Conservation (phyloP, 371 early-diverging fungal species). For the Mortierella sp. region DNA sequence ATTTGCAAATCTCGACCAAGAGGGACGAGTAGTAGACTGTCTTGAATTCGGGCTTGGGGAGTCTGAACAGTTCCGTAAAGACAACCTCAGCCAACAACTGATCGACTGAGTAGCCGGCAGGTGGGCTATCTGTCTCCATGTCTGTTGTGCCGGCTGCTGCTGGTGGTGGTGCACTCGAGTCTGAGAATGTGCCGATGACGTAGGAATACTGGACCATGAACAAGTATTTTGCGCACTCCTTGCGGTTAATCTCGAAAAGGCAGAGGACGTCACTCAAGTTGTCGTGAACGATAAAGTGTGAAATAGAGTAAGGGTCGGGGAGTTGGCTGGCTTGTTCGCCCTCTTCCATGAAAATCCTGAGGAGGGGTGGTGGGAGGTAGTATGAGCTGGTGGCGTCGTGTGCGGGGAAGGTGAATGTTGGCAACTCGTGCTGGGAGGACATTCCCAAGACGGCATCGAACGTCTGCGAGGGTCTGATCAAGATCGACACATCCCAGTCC, state of each 20-base stretch:
- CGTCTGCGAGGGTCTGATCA: constrained; percentile 71
- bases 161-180: constrained; percentile 37
- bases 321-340: constrained; percentile 52
- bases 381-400: constrained; percentile 37
- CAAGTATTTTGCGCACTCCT: constrained; percentile 83
- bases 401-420: constrained; percentile 64
- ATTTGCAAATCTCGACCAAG: constrained; percentile 87
- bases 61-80: constrained; percentile 77
- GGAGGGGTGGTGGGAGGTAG: constrained; percentile 42
- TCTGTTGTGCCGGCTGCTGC: constrained; percentile 32
- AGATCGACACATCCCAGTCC: constrained; percentile 76
- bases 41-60: constrained; percentile 78
- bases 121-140: constrained; percentile 29
- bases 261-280: constrained; percentile 81
- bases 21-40: constrained; percentile 87
- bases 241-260: constrained; percentile 85
- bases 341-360: constrained; percentile 65
- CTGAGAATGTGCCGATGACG: constrained; percentile 69
- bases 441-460: constrained; percentile 70
- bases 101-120: constrained; percentile 47
- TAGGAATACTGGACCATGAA: constrained; percentile 72
- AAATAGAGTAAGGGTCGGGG: constrained; percentile 70
- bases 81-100: constrained; percentile 59
- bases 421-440: constrained; percentile 77
- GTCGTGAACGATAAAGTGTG: constrained; percentile 87